Percentiles rank a stretch among this genome's conserved stretches.
These are phyloP conservation scores for Fusarium tricinctum DNA, from an alignment of 2,329 filamentous ascomycete species.

Conservation along the genomic window DNA sequence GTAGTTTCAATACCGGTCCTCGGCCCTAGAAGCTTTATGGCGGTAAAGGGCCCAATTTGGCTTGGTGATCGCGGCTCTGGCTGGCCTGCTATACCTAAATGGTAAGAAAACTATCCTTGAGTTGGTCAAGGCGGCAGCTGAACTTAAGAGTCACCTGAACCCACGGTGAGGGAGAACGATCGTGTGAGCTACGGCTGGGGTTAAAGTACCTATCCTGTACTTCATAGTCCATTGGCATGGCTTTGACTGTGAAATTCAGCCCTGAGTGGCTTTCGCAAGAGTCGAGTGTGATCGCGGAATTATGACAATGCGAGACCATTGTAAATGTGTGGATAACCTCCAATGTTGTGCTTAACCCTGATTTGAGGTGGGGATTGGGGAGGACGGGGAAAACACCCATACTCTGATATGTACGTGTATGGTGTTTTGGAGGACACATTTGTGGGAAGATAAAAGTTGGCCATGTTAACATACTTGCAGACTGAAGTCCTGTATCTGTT, in stretches of 20 bases:
- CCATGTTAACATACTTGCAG: neutral
- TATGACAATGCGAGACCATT: constrained; percentile 22
- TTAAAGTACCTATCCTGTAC: neutral
- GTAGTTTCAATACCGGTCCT: constrained; percentile 19
- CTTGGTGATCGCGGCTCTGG: constrained; percentile 36
- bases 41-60: constrained; percentile 30
- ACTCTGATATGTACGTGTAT: neutral
- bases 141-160: constrained; percentile 40
- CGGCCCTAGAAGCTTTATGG: constrained; percentile 18
- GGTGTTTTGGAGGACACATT: neutral
- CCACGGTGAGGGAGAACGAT: constrained; percentile 29
- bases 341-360: constrained; percentile 10
- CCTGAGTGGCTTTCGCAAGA: constrained; percentile 27
- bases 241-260: constrained; percentile 12
- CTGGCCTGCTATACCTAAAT: constrained; percentile 33
- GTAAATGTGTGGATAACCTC: constrained; percentile 25
- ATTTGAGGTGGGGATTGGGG: neutral
- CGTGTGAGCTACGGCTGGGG: constrained; percentile 37
- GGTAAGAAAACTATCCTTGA: constrained; percentile 19
- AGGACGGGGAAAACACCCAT: neutral
- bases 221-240: neutral
- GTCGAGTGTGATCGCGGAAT: constrained; percentile 28
- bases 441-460: constrained; percentile 7
- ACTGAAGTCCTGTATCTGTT: neutral
- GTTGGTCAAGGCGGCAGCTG: constrained; percentile 36